phyloP scores from a whole-genome alignment of 108 stramenopile species.

The Cyclotella atomus region DNA sequence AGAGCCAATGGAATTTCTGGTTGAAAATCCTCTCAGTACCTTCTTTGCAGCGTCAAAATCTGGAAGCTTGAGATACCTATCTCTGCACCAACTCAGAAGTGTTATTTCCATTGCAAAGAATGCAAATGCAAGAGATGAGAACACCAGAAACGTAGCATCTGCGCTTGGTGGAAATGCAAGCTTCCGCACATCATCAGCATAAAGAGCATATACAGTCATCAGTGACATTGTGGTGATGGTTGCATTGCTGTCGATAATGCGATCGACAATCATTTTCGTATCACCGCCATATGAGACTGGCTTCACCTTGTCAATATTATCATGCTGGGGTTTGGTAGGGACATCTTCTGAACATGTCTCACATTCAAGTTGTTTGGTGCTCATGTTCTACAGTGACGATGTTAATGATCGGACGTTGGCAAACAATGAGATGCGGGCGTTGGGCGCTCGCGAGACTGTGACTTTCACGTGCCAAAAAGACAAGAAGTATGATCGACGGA shows the following conservation, averaged over 20 bases:
- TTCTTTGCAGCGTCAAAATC: slow-evolving; percentile 22
- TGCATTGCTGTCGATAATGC: slow-evolving; percentile 35
- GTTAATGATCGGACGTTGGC: no score
- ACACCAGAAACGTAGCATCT: slow-evolving; percentile 48
- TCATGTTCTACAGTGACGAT: no score
- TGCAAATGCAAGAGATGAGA: slow-evolving; percentile 57
- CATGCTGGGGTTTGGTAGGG: slow-evolving; percentile 19
- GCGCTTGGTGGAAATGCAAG: slow-evolving; percentile 37
- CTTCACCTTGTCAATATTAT: background rate
- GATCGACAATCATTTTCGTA: slow-evolving; percentile 6
- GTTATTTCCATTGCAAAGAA: slow-evolving; percentile 62
- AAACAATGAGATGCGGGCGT: no score
- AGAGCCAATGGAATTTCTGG: slow-evolving; percentile 11
- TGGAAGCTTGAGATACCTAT: slow-evolving; percentile 38
- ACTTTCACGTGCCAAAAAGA: no score
- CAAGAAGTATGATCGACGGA: background rate
- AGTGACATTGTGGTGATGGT: slow-evolving; percentile 52
- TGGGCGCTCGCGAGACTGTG: no score
- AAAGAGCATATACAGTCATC: slow-evolving; percentile 65
- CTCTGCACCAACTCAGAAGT: slow-evolving; percentile 53
- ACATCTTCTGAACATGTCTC: background rate
- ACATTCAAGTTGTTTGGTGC: slow-evolving; percentile 5
- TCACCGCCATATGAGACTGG: background rate
- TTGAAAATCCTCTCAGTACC: slow-evolving; percentile 13
- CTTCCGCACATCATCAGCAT: slow-evolving; percentile 57